Conservation (phyloP, 192 early-diverging fungal species). For the Linnemannia hyalina region DNA sequence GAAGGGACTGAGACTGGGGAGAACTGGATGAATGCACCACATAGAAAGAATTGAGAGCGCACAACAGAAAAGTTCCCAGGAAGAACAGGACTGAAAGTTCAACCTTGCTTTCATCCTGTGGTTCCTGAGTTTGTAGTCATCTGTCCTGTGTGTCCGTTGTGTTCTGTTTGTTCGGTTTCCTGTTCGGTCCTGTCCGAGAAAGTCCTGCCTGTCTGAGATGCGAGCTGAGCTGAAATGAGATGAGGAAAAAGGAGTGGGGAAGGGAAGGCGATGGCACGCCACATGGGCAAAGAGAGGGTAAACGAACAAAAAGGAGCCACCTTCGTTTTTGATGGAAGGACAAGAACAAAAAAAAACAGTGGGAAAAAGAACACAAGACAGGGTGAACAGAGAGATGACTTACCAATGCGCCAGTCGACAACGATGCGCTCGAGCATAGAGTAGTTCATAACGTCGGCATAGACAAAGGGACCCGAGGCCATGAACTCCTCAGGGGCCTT, state of each 20-base stretch:
- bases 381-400: slow-evolving; percentile 1
- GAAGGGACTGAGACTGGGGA: background rate
- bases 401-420: slow-evolving; percentile 71
- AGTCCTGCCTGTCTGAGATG: background rate
- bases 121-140: background rate
- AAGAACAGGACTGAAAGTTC: background rate
- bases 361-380: background rate
- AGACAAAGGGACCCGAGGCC: slow-evolving; percentile 71
- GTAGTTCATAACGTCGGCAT: slow-evolving; percentile 76
- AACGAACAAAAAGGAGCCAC: background rate
- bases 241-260: background rate
- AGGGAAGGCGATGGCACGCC: background rate
- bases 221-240: background rate
- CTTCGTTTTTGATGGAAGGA: background rate
- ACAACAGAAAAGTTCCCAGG: background rate
- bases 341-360: background rate
- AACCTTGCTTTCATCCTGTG: background rate
- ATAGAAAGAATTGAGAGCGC: background rate
- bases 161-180: background rate
- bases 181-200: background rate
- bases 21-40: background rate
- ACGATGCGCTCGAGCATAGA: slow-evolving; percentile 72
- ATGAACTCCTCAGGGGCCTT: slow-evolving; percentile 66
- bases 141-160: background rate
- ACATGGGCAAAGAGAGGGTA: background rate